Conservation (phyloP, 2,329 filamentous ascomycete species). For the Rachicladosporium sp. region DNA sequence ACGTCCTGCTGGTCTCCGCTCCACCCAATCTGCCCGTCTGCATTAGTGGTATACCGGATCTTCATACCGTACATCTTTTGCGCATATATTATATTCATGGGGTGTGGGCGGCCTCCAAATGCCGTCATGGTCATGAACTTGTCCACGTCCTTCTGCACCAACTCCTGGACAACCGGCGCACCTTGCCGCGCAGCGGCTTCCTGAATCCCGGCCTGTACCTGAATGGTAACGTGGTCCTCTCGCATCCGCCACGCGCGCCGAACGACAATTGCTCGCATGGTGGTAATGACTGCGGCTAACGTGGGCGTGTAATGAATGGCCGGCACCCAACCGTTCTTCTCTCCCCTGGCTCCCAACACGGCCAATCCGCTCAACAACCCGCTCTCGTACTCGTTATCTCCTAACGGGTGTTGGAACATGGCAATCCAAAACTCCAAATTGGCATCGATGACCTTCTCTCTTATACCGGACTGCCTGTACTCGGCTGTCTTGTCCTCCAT, state of each 20-base stretch:
- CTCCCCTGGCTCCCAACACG: neutral
- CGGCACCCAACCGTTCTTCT: slow-evolving; percentile 2
- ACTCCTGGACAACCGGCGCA: neutral
- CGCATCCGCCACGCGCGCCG: neutral
- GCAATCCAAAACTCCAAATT: slow-evolving; percentile 3
- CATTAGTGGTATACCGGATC: slow-evolving; percentile 2
- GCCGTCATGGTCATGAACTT: slow-evolving; percentile 2
- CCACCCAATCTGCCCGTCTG: neutral
- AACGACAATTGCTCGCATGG: slow-evolving; percentile 1
- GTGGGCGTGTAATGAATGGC: slow-evolving; percentile 2
- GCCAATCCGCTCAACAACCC: slow-evolving; percentile 2
- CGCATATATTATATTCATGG: neutral
- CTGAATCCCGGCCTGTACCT: neutral
- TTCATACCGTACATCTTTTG: slow-evolving; percentile 4
- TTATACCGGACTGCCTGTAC: too few species aligned
- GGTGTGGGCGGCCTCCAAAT: neutral
- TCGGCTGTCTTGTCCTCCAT: neutral
- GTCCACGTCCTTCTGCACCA: neutral
- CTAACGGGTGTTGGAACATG: slow-evolving; percentile 2
- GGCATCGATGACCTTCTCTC: neutral
- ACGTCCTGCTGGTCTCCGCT: neutral
- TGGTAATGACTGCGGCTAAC: slow-evolving; percentile 1
- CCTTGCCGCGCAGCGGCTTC: slow-evolving; percentile 1
- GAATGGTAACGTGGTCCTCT: neutral
- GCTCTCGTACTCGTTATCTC: slow-evolving; percentile 3